Evolutionary conservation across 192 early-diverging fungal genomes (phyloP), one percentile per base, ranked within the genome.

Genomic region (Chytriomyces confervae): DNA sequence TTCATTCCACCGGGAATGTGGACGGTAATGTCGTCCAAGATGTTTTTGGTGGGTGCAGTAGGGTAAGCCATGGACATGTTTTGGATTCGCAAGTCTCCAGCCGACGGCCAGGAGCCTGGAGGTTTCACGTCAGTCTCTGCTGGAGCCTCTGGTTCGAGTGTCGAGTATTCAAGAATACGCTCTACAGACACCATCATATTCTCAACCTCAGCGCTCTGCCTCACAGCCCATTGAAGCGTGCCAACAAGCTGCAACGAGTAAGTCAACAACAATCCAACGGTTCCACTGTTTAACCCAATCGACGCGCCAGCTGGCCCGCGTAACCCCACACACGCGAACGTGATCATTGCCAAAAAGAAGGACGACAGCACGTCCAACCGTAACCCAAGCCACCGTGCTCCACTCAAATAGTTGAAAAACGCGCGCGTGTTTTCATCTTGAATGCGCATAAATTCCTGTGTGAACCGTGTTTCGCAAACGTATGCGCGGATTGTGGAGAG

Each of bases 401-500:
- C 48, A 20, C 53, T 67, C 5, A 80, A 43, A 79, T 69, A 86
- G 6, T 78, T 36, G 76, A 93, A 92, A 69, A 83, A 91, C 0
- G 91, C 84, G 3, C 87, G 80, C 4, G 86, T 83, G 65, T 91
- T 89, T 7, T 91, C 81, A 79, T 95, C 90, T 7, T 86, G 83
- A 7, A 87, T 79, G 6, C 82, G 72, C 27, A 85, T 80, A 61
- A 93, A 91, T 9, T 81, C 61, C 0, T 64, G 60, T 46, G 83
- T 81, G 61, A 96, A 96, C 4, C 84, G 84, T 11, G 20, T 44
- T 50, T 88, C 86, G 1, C 80, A 86, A 43, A 82, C 79, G 75
- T 89, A 93, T 0, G 93, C 84, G 51, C 94, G 89, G 57, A 96
- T 90, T 50, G 88, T 88, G 0, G 88, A 84, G 36, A 91, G 78